Evolutionary conservation across 2,329 filamentous ascomycete genomes (phyloP).

Genomic region (Cordyceps cateniannulata): DNA sequence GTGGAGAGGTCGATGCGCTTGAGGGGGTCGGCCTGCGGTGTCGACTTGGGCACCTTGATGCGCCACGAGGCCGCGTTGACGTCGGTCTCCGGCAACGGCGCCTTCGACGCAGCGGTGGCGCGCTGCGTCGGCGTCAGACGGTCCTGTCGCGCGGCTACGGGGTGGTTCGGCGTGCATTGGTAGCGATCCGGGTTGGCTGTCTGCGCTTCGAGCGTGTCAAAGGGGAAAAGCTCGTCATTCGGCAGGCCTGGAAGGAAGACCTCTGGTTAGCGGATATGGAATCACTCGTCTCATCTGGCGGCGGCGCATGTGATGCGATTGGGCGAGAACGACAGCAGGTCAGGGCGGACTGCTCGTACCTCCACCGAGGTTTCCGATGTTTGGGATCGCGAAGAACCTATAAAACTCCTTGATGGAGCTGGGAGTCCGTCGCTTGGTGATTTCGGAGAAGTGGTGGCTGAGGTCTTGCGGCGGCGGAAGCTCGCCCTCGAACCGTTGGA

Average conservation of each 20-base stretch:
- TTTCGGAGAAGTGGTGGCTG: constrained; percentile 69
- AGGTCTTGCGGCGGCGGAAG: constrained; percentile 57
- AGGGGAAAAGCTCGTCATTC: constrained; percentile 77
- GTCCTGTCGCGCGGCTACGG: constrained; percentile 24
- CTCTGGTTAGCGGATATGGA: not conserved
- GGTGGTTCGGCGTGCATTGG: constrained; percentile 60
- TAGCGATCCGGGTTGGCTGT: constrained; percentile 70
- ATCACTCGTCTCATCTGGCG: not conserved
- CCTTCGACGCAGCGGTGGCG: constrained; percentile 7
- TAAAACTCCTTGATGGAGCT: constrained; percentile 77
- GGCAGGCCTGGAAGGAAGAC: constrained; percentile 57
- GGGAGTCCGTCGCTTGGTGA: constrained; percentile 56
- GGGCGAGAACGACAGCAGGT: not conserved
- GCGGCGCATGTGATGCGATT: too few species aligned
- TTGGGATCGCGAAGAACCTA: constrained; percentile 67
- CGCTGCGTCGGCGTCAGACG: not conserved
- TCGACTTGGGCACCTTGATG: constrained; percentile 66
- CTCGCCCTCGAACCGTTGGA: not conserved
- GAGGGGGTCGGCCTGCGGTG: constrained; percentile 47
- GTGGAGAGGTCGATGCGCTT: constrained; percentile 74
- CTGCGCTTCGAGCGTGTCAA: constrained; percentile 81
- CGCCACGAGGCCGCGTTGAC: constrained; percentile 39
- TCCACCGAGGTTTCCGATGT: constrained; percentile 56
- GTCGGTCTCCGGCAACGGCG: constrained; percentile 18
- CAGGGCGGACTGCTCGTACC: constrained; percentile 34